A percentile compares a stretch with the other conserved stretches of the same genome.
phyloP scores from a whole-genome alignment of 1,284 basidiomycete species.

The Cryptococcus wingfieldii region DNA sequence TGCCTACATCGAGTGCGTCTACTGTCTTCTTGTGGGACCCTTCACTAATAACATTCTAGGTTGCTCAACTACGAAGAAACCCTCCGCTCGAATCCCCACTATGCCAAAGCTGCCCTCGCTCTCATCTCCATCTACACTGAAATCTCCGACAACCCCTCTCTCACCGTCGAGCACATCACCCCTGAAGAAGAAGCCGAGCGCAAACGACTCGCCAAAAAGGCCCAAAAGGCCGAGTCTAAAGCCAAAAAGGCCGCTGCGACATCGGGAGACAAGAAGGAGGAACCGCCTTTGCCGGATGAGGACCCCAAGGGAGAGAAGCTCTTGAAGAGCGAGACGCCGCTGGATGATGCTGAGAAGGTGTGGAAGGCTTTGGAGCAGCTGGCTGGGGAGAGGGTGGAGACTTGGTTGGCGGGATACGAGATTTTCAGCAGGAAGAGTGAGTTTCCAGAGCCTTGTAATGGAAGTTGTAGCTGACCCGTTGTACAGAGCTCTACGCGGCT shows the following conservation, averaged over 20 bases:
- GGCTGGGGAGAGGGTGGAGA: conserved; percentile 58
- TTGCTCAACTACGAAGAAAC: conserved; percentile 78
- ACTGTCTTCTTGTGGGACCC: conserved; percentile 1
- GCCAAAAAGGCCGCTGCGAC: conserved; percentile 59
- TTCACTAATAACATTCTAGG: conserved; percentile 48
- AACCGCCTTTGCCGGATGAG: conserved; percentile 59
- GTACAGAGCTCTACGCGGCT: conserved; percentile 70
- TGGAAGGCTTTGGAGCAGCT: conserved; percentile 64
- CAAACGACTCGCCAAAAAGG: conserved; percentile 74
- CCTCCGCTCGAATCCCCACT: conserved; percentile 69
- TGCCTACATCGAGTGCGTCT: conserved; percentile 69
- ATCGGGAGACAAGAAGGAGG: conserved; percentile 67
- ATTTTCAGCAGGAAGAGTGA: conserved; percentile 71
- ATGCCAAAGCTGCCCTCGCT: conserved; percentile 67
- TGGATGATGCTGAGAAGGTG: conserved; percentile 72
- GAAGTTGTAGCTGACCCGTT: not conserved
- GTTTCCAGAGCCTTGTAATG: conserved; percentile 30
- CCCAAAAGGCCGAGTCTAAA: conserved; percentile 85
- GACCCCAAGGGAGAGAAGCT: conserved; percentile 77
- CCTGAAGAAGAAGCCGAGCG: conserved; percentile 51
- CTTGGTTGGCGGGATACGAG: conserved; percentile 74
- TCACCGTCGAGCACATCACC: conserved; percentile 49
- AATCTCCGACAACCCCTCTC: conserved; percentile 68
- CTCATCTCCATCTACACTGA: conserved; percentile 72
- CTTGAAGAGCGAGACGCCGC: conserved; percentile 60